Percentiles rank a stretch among this genome's conserved stretches.
Conservation (phyloP, 768 basidiomycete genomes). For the Tulasnella sp. region DNA sequence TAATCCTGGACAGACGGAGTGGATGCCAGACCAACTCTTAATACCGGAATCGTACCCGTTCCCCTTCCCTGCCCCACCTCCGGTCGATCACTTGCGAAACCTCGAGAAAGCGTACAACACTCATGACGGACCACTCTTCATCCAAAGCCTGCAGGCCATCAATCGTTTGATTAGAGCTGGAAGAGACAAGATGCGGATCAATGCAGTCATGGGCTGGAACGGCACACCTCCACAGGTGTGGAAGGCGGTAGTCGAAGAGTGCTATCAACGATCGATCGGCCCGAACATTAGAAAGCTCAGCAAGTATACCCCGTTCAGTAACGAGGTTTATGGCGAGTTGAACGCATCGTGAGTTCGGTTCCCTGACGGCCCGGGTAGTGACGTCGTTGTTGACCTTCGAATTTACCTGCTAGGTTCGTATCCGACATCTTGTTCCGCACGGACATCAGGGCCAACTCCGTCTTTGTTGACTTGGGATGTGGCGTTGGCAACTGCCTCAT, state of each 20-base stretch:
- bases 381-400: neutral
- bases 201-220: slow-evolving; percentile 33
- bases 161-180: slow-evolving; percentile 63
- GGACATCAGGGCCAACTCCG: slow-evolving; percentile 59
- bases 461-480: slow-evolving; percentile 83
- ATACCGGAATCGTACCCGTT: slow-evolving; percentile 47
- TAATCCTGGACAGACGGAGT: neutral
- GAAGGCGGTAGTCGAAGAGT: slow-evolving; percentile 82
- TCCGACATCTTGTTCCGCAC: slow-evolving; percentile 63
- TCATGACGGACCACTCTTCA: slow-evolving; percentile 72
- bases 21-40: slow-evolving; percentile 41
- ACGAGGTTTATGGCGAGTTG: slow-evolving; percentile 87
- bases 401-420: slow-evolving; percentile 49
- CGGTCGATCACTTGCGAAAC: slow-evolving; percentile 54
- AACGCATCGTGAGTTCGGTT: slow-evolving; percentile 59
- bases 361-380: slow-evolving; percentile 36
- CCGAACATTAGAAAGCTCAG: slow-evolving; percentile 81
- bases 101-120: slow-evolving; percentile 71
- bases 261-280: slow-evolving; percentile 90
- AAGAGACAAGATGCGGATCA: slow-evolving; percentile 38
- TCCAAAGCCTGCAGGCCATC: slow-evolving; percentile 62
- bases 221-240: slow-evolving; percentile 69
- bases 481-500: slow-evolving; percentile 86
- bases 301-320: slow-evolving; percentile 76
- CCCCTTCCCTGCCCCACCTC: slow-evolving; percentile 39